Evolutionary conservation across 768 basidiomycete genomes (phyloP).

Genomic region (Pisolithus microcarpus): DNA sequence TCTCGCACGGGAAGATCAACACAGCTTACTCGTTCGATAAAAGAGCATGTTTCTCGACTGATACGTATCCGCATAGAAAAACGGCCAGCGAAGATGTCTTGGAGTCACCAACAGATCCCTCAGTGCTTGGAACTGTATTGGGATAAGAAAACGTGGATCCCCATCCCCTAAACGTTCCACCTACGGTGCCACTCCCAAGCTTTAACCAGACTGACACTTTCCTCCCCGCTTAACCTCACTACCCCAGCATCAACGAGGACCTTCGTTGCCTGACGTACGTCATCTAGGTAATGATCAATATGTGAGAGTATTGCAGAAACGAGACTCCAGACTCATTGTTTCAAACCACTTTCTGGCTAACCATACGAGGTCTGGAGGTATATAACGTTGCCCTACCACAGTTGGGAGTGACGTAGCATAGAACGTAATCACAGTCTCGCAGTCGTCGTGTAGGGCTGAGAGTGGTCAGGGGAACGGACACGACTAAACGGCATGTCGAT

Average conservation of each 20-base stretch:
- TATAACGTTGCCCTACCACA: constrained; percentile 52
- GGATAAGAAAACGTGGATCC: constrained; percentile 6
- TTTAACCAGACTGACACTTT: constrained; percentile 51
- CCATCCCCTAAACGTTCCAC: constrained; percentile 9
- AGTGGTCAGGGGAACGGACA: not conserved
- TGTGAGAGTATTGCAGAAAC: not conserved
- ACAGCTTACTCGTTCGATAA: constrained; percentile 58
- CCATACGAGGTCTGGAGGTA: constrained; percentile 62
- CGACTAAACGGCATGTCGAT: constrained; percentile 2
- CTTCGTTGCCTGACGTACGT: constrained; percentile 71
- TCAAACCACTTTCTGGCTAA: constrained; percentile 75
- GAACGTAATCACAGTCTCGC: constrained; percentile 71
- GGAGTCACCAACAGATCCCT: constrained; percentile 43
- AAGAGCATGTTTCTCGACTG: constrained; percentile 70
- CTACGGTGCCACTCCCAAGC: constrained; percentile 59
- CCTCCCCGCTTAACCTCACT: constrained; percentile 58
- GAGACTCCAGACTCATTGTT: constrained; percentile 44
- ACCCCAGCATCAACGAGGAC: constrained; percentile 74
- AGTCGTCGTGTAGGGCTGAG: constrained; percentile 60
- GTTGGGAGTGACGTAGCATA: constrained; percentile 68
- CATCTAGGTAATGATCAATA: constrained; percentile 36
- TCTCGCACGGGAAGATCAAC: not conserved
- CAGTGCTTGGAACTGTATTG: constrained; percentile 49
- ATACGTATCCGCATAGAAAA: constrained; percentile 77
- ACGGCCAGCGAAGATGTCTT: constrained; percentile 60